Evolutionary conservation across 2,329 filamentous ascomycete genomes (phyloP).

Genomic region (Fusarium luffae): DNA sequence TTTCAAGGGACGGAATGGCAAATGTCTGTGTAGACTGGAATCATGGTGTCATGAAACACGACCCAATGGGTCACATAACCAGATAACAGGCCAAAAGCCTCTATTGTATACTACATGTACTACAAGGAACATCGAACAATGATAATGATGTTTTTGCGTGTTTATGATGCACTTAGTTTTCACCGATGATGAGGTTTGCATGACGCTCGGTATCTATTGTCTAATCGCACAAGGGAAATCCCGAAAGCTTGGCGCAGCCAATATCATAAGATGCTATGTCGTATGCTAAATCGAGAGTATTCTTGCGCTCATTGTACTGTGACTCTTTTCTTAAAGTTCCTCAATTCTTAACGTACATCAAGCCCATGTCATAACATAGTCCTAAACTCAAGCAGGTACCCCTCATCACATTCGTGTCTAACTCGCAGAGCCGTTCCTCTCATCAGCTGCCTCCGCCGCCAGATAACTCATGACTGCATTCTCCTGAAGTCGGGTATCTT

Average conservation of each 20-base stretch:
- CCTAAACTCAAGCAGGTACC: neutral
- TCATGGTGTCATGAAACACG: conserved; percentile 18
- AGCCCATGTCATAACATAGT: neutral
- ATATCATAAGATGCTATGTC: neutral
- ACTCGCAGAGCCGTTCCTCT: conserved; percentile 40
- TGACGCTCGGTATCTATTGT: neutral
- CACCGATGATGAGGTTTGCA: no score
- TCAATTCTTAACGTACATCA: neutral
- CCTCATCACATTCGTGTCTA: neutral
- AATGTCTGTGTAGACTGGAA: conserved; percentile 29
- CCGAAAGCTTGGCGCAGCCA: neutral
- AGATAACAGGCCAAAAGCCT: conserved; percentile 19
- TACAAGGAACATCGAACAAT: conserved; percentile 34
- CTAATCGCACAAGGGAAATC: no score
- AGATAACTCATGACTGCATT: conserved; percentile 56
- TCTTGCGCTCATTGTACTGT: neutral
- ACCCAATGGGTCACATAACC: conserved; percentile 21
- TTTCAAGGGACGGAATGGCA: conserved; percentile 13
- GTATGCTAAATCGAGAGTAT: neutral
- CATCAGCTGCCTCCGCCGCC: conserved; percentile 58
- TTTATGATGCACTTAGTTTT: neutral
- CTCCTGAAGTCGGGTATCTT: conserved; percentile 48
- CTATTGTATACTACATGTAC: conserved; percentile 43
- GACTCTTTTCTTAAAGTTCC: neutral
- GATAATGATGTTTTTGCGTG: conserved; percentile 14